Conservation (phyloP, 202 grass and related monocot species). For the Schoenoplectus tabernaemontani region DNA sequence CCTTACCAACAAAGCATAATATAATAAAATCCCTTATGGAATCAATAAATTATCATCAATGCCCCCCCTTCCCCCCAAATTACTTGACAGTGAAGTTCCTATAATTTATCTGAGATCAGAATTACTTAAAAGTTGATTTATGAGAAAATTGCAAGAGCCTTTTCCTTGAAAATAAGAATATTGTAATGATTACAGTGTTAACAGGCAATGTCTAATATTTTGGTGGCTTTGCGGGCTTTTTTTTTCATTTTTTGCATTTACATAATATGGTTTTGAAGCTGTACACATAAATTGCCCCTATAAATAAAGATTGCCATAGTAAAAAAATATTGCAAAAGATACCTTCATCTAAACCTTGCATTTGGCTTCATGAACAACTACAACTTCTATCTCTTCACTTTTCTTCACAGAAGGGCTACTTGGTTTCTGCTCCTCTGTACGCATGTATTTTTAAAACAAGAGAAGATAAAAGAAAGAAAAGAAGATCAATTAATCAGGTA, state of each 20-base stretch:
- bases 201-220: background rate
- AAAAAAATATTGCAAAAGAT: conserved; percentile 20
- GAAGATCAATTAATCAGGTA: background rate
- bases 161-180: background rate
- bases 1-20: background rate
- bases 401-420: conserved; percentile 93
- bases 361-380: conserved; percentile 88
- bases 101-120: background rate
- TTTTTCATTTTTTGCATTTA: background rate
- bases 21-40: background rate
- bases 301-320: background rate
- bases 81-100: background rate
- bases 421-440: conserved; percentile 55
- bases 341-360: conserved; percentile 99
- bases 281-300: background rate
- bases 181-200: background rate
- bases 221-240: background rate
- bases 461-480: conserved; percentile 4
- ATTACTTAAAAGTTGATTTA: background rate
- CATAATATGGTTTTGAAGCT: background rate
- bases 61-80: no score
- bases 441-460: conserved; percentile 5
- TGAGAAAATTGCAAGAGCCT: background rate
- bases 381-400: conserved; percentile 80
- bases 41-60: background rate